Evolutionary conservation across 306 rosid genomes (phyloP).

Genomic region (Cicer yamashitae): DNA sequence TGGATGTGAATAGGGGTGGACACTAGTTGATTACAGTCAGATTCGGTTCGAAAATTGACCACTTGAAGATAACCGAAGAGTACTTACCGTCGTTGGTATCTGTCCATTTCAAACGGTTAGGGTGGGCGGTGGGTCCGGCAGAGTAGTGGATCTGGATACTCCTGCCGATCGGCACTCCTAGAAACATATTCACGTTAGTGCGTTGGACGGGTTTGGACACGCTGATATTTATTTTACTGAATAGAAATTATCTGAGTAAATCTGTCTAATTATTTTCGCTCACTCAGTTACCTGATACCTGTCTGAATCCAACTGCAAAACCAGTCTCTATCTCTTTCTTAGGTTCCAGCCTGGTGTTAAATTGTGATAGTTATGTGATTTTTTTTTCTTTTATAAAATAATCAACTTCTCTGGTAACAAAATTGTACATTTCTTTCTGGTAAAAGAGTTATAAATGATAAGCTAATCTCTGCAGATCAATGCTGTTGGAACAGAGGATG

Average conservation of each 20-base stretch:
- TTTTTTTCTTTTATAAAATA: background rate
- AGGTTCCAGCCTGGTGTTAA: background rate
- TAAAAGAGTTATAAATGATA: slow-evolving; percentile 29
- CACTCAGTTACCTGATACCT: background rate
- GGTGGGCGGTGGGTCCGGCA: background rate
- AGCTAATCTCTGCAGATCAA: slow-evolving; percentile 67
- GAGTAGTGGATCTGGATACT: background rate
- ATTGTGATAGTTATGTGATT: background rate
- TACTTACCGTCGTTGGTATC: background rate
- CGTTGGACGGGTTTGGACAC: background rate
- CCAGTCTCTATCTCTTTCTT: background rate
- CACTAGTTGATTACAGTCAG: background rate
- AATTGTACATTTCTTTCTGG: slow-evolving; percentile 8
- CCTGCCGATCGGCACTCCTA: background rate
- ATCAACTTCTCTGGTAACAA: slow-evolving; percentile 19
- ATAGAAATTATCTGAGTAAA: background rate
- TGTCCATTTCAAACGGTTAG: background rate
- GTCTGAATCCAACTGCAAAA: background rate
- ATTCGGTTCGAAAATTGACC: background rate
- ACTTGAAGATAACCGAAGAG: background rate
- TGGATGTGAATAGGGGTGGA: background rate
- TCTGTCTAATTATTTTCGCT: background rate
- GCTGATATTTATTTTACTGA: background rate
- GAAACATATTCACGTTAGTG: background rate
- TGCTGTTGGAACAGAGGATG: slow-evolving; percentile 85